Evolutionary conservation across 2,329 filamentous ascomycete species (phyloP).

Genomic region (Simplicillium aogashimaense): DNA sequence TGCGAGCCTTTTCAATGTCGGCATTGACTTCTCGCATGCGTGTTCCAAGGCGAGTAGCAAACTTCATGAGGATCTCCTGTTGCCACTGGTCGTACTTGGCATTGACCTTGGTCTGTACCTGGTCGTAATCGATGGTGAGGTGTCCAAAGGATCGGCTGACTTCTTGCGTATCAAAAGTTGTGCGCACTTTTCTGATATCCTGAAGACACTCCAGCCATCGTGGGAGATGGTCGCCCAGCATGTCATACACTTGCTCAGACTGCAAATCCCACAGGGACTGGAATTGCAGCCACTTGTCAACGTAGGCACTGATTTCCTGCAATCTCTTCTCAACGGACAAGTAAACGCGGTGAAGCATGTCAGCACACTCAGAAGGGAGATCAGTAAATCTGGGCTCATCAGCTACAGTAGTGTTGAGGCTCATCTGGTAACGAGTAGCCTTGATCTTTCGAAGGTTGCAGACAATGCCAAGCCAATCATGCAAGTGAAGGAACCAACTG

Average conservation of each 20-base stretch:
- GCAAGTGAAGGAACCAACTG: slow-evolving; percentile 86
- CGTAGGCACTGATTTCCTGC: slow-evolving; percentile 68
- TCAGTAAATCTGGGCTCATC: slow-evolving; percentile 69
- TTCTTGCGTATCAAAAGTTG: slow-evolving; percentile 95
- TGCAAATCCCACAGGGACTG: slow-evolving; percentile 98
- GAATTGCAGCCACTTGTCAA: slow-evolving; percentile 97
- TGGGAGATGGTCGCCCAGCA: slow-evolving; percentile 81
- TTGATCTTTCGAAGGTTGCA: slow-evolving; percentile 93
- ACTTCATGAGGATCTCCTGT: slow-evolving; percentile 90
- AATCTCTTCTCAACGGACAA: slow-evolving; percentile 75
- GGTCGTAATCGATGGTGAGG: slow-evolving; percentile 93
- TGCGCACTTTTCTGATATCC: slow-evolving; percentile 88
- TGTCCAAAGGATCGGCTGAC: slow-evolving; percentile 89
- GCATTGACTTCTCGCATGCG: slow-evolving; percentile 88
- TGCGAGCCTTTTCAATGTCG: slow-evolving; percentile 82
- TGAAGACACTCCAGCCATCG: slow-evolving; percentile 94
- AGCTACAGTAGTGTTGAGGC: slow-evolving; percentile 55
- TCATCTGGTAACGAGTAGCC: slow-evolving; percentile 90
- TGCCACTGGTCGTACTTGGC: slow-evolving; percentile 99
- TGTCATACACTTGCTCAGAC: slow-evolving; percentile 88
- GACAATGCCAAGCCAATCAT: slow-evolving; percentile 85
- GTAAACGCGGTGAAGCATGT: slow-evolving; percentile 72
- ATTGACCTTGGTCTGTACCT: slow-evolving; percentile 97
- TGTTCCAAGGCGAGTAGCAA: slow-evolving; percentile 76
- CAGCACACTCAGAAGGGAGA: slow-evolving; percentile 73